Percentiles rank a stretch among this genome's conserved stretches.
Evolutionary conservation across 1,139 yeast species (phyloP).

Genomic region (Pichia sp.): DNA sequence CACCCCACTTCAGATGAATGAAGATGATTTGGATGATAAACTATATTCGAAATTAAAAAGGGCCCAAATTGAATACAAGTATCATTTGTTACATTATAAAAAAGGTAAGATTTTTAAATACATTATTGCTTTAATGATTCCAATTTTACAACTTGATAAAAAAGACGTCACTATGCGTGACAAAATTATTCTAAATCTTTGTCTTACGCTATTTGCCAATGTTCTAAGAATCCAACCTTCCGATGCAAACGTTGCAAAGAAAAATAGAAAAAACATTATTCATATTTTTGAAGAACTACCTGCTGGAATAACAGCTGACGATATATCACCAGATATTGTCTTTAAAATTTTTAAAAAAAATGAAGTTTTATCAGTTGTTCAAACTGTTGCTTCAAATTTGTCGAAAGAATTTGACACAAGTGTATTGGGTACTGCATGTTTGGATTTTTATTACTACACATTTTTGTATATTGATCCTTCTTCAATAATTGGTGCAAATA

Average conservation of each 20-base stretch:
- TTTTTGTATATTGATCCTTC: slow-evolving; percentile 49
- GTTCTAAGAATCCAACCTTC: slow-evolving; percentile 70
- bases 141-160: slow-evolving; percentile 50
- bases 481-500: neutral
- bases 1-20: slow-evolving; percentile 63
- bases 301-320: slow-evolving; percentile 50
- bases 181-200: slow-evolving; percentile 63
- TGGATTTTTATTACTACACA: slow-evolving; percentile 66
- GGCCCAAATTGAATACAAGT: slow-evolving; percentile 68
- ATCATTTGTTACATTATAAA: slow-evolving; percentile 51
- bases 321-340: slow-evolving; percentile 58
- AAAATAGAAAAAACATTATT: slow-evolving; percentile 14
- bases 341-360: slow-evolving; percentile 54
- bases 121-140: slow-evolving; percentile 61
- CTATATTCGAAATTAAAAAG: slow-evolving; percentile 55
- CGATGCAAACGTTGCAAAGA: slow-evolving; percentile 32
- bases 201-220: slow-evolving; percentile 69
- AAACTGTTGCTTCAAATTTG: slow-evolving; percentile 61
- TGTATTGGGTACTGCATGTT: slow-evolving; percentile 53
- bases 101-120: slow-evolving; percentile 64
- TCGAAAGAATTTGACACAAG: slow-evolving; percentile 57
- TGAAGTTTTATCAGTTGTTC: slow-evolving; percentile 63
- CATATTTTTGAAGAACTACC: slow-evolving; percentile 44
- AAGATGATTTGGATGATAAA: slow-evolving; percentile 43
- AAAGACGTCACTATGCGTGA: slow-evolving; percentile 64